Evolutionary conservation across 2,329 filamentous ascomycete species (phyloP), one percentile per base, ranked within the genome.

Genomic region (Paraphaeosphaeria sporulosa): DNA sequence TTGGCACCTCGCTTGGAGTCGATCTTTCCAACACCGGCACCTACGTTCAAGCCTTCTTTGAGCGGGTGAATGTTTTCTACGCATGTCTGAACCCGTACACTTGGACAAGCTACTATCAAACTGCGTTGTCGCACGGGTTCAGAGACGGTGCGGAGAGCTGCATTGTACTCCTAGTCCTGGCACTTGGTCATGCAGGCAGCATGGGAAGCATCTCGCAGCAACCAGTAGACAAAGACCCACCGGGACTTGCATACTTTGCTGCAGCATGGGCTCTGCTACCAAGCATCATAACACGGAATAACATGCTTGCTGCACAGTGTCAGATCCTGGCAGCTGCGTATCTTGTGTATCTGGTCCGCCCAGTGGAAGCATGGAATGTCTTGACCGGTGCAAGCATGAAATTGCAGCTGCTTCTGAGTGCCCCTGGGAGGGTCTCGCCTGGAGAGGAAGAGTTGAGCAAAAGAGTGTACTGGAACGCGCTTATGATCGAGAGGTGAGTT

Each of bases 21-120:
- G 90, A 93, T 74, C 79, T 94, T 46, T 90, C 89, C 47, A 92
- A 93, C 72, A 90, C 89, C 1, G 85, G 88, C 49, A 85, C 88
- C 4, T 94, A 93, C 74, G 89, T 92, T 43, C 88, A 91, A 71
- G 89, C 91, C 1, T 94, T 92, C 76, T 95, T 94, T 71, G 88
- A 90, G 59, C 85, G 89, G 44, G 92, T 93, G 61, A 94, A 94
- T 65, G 85, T 93, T 3, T 94, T 92, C 90, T 94, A 94, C 70
- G 91, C 92, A 10, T 93, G 90, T 68, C 90, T 95, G 36, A 94
- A 93, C 72, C 91, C 91, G 0, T 91, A 91, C 75, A 91, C 88
- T 1, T 95, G 92, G 91, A 84, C 86, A 44, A 87, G 84, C 61
- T 89, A 93, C 73, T 94, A 94, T 73, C 87, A 89, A 30, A 90